These are phyloP conservation scores for Bacidia rubella DNA, from an alignment of 495 filamentous ascomycete species.

Conservation along the genomic window DNA sequence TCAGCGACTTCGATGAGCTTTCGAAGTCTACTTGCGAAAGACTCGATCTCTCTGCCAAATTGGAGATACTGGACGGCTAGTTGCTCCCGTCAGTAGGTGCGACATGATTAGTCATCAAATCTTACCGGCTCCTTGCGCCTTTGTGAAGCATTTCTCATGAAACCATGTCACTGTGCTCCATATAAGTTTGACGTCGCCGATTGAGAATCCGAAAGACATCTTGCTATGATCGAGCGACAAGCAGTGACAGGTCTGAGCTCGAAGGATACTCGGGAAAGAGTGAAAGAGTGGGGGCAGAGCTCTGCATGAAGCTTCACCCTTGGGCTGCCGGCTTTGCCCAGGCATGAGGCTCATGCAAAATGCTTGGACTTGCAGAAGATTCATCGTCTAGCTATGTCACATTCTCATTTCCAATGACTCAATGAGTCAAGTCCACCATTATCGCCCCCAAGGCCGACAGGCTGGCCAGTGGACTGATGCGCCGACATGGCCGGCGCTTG, in stretches of 20 bases:
- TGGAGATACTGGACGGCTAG: slow-evolving; percentile 12
- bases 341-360: not conserved
- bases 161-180: not conserved
- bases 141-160: slow-evolving; percentile 14
- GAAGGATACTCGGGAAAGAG: not conserved
- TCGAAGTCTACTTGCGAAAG: slow-evolving; percentile 7
- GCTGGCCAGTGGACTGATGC: too few relatives aligned
- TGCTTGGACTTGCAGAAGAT: not conserved
- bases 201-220: slow-evolving; percentile 11
- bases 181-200: not conserved
- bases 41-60: slow-evolving; percentile 14
- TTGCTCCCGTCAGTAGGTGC: not conserved
- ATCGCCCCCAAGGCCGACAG: too few relatives aligned
- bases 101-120: too few relatives aligned
- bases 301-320: too few relatives aligned
- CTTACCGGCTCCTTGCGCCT: slow-evolving; percentile 10
- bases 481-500: too few relatives aligned
- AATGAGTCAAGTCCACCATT: too few relatives aligned
- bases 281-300: not conserved
- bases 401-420: too few relatives aligned
- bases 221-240: not conserved
- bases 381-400: too few relatives aligned
- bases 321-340: too few relatives aligned
- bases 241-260: not conserved
- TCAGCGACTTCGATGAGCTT: slow-evolving; percentile 3